Base-by-base conservation (phyloP, 768 basidiomycete genomes). In the Suillus plorans region DNA sequence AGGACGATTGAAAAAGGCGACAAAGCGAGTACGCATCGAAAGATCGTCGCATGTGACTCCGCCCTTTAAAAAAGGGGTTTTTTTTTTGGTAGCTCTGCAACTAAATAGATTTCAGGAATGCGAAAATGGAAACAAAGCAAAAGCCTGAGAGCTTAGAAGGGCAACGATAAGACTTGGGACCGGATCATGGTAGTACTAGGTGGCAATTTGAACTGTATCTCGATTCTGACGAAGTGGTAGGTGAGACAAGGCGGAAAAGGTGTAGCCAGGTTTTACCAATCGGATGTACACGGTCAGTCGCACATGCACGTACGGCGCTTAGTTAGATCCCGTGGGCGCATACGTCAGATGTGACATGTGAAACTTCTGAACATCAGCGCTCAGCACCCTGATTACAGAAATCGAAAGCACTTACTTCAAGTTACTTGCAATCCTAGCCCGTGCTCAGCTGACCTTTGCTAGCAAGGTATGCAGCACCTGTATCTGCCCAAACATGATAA, bases 401-500 rank as follows among this genome's bases (percentile, higher is more conserved):
- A 37, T 22, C 16, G n/a, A n/a, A n/a, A 8, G n/a, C 12, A 34
- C 47, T 53, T 28, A 12, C 37, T 37, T 10, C 36, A 37, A 37
- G 36, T 37, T 8, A 10, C 36, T 13, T 64, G 63, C 61, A 71
- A 71, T 56, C 31, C 41, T 59, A 36, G 18, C 41, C 42, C 41
- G 25, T 20, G 20, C 34, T 20, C 41, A 87, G 71, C 70, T 77
- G 69, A n/a, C 87, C 86, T 28, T 73, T 77, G 45, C 84, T 80
- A 6, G 87, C 88, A 16, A 89, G 79, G 73, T 86, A 87, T 12
- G 85, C 82, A 6, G 87, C 84, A 13, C 86, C 88, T 8, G 87
- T 85, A 73, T 90, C 89, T 13, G 85, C 86, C 88, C 88, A 90
- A 2, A 89, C 81, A 69, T 89, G 84, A 79, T 87, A 88, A 50